A percentile compares a stretch with the other conserved stretches of the same genome.
Evolutionary conservation across 2,329 filamentous ascomycete species (phyloP).

Genomic region (Penicillium sp.): DNA sequence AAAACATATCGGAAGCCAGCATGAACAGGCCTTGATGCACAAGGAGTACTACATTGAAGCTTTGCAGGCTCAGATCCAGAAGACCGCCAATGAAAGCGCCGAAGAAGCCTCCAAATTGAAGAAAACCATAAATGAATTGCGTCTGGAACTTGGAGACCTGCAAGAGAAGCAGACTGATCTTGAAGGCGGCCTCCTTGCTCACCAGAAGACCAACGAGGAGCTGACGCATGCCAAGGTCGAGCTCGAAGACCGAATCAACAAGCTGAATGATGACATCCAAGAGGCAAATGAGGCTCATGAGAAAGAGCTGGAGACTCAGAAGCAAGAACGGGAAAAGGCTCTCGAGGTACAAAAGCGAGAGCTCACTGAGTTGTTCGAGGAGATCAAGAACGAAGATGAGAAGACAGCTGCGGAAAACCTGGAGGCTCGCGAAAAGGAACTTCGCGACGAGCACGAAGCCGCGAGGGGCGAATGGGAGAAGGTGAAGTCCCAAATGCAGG

Average conservation of each 20-base stretch:
- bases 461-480: constrained; percentile 36
- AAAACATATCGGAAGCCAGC: constrained; percentile 48
- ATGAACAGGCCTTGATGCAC: constrained; percentile 50
- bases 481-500: constrained; percentile 39
- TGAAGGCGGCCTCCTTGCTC: constrained; percentile 45
- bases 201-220: constrained; percentile 44
- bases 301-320: constrained; percentile 34
- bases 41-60: constrained; percentile 54
- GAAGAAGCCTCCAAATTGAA: constrained; percentile 46
- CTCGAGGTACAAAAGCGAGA: constrained; percentile 45
- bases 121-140: constrained; percentile 47
- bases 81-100: constrained; percentile 49
- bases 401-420: constrained; percentile 37
- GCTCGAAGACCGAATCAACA: constrained; percentile 42
- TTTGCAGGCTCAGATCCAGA: constrained; percentile 50
- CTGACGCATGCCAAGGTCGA: constrained; percentile 46
- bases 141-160: constrained; percentile 48
- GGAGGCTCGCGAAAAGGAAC: constrained; percentile 42
- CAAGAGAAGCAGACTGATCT: constrained; percentile 53
- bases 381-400: constrained; percentile 44
- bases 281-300: constrained; percentile 46
- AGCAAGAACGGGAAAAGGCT: constrained; percentile 33
- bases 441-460: constrained; percentile 39
- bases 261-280: constrained; percentile 38
- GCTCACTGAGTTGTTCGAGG: constrained; percentile 48